Evolutionary conservation across 768 basidiomycete genomes (phyloP), one percentile per base, ranked within the genome.

Genomic region (Suillus clintonianus): DNA sequence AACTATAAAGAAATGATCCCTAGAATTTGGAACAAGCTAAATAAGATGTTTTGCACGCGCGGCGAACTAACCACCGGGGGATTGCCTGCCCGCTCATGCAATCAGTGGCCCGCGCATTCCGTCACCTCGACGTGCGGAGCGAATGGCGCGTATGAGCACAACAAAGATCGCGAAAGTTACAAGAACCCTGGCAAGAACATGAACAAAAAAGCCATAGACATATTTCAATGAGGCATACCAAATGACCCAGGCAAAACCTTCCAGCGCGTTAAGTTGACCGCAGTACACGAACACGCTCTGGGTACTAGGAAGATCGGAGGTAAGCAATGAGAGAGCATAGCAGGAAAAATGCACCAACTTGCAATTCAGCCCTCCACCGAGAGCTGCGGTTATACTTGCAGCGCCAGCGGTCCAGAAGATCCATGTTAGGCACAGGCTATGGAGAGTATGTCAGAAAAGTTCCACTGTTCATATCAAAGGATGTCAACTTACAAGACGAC

Each of bases 331-430:
- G 45, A 42, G n/a, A 30, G 9, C 17, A 32, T 11, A 37, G 17
- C 19, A 41, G 48, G 39, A n/a, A 37, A 37, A 53, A 42, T 43
- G 39, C 14, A 78, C 85, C 60, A 70, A 86, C 87, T 66, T 70
- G 86, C 91, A 94, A 70, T 91, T 86, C 62, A 90, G 71, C 11
- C 88, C 85, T 15, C 92, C 92, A 14, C 88, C 87, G 36, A 92
- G 79, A 30, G 82, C 74, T 22, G 83, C 76, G 1, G 92, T 92
- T 53, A 93, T 82, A 2, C 89, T 82, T 1, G 90, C 88, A 1
- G 90, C 90, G 2, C 83, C 90, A 0, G 91, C 86, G 3, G 85
- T 80, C 92, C 92, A 94, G 64, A 92, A 80, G 42, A 93, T 80
- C 90, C 91, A 93, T 1, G 90, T 91, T 22, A 93, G 15, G 56